Evolutionary conservation across 352 stramenopile genomes (phyloP), one percentile per base, ranked within the genome.

Genomic region (Globisporangium mamillatum): DNA sequence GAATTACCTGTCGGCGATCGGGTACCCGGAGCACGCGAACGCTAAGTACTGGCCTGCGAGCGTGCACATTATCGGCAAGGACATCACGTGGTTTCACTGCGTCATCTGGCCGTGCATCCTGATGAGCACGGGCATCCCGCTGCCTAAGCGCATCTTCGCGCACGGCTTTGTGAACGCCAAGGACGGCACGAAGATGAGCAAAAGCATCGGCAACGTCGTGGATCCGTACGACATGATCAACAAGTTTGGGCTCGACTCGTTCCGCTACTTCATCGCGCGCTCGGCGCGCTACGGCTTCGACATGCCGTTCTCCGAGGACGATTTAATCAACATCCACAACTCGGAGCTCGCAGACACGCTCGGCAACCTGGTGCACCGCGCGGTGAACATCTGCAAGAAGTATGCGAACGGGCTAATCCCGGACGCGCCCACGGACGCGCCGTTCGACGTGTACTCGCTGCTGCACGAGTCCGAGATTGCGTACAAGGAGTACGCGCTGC

Each of bases 41-140:
- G 76, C 84, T 55, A 89, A 86, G 74, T 94, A 89, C 77, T 95
- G 88, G 88, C 85, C 86, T 12, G 88, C 84, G 44, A 92, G 72
- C 55, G 88, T 95, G 62, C 88, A 95, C 75, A 86, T 95, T n/a
- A 94, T 95, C 57, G 88, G 97, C 55, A 99, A 99, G 85, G 98
- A 99, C 82, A 99, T 99, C 74, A 89, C 98, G 66, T 93, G 97
- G 76, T 99, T 99, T 77, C 98, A 99, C 86, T 92, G 93, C 29
- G 93, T 99, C 16, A 99, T 99, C 78, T 99, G 97, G 97, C 97
- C 97, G n/a, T 99, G 95, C 80, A 99, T 99, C 46, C 84, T 99
- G 58, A 99, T 99, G 94, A 98, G 90, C 64, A 93, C 95, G 34
- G 97, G 84, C 29, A 83, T 99, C 44, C 91, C 95, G 29, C 77